phyloP scores from a whole-genome alignment of 2,329 filamentous ascomycete species.

The Pseudogymnoascus sp. region DNA sequence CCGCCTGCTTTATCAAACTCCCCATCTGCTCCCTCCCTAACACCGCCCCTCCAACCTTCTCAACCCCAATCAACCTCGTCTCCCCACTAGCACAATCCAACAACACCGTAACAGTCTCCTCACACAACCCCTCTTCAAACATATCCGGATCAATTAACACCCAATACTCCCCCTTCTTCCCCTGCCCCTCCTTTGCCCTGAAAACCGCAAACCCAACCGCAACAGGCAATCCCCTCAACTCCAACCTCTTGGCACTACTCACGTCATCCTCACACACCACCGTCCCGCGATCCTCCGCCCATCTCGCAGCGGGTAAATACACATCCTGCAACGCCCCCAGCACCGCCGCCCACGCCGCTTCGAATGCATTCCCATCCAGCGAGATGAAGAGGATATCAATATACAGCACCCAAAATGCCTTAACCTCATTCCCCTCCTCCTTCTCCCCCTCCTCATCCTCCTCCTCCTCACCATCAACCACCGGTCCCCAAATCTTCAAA shows the following conservation, averaged over 20 bases:
- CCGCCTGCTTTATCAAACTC: slow-evolving; percentile 49
- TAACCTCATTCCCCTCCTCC: slow-evolving; percentile 41
- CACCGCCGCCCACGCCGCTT: slow-evolving; percentile 79
- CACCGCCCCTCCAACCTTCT: slow-evolving; percentile 73
- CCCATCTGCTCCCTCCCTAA: slow-evolving; percentile 56
- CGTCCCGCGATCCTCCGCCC: slow-evolving; percentile 72
- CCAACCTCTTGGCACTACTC: slow-evolving; percentile 45
- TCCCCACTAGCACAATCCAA: slow-evolving; percentile 49
- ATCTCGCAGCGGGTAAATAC: slow-evolving; percentile 67
- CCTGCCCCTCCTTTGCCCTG: slow-evolving; percentile 40
- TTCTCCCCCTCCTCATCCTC: slow-evolving; percentile 23
- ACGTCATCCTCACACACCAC: slow-evolving; percentile 63
- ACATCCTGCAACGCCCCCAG: slow-evolving; percentile 74
- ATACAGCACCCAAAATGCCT: slow-evolving; percentile 91
- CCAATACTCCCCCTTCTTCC: slow-evolving; percentile 53
- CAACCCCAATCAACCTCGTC: slow-evolving; percentile 58
- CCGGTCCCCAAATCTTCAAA: slow-evolving; percentile 63
- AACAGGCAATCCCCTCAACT: slow-evolving; percentile 59
- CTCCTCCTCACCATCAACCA: slow-evolving; percentile 35
- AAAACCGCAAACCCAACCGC: slow-evolving; percentile 74
- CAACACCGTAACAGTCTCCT: slow-evolving; percentile 74
- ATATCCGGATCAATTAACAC: slow-evolving; percentile 80
- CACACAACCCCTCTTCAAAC: slow-evolving; percentile 78
- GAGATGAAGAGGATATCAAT: slow-evolving; percentile 94
- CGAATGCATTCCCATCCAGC: slow-evolving; percentile 84